These are phyloP conservation scores for Exophiala calicioides DNA, from an alignment of 2,329 filamentous ascomycete genomes.

Conservation along the genomic window DNA sequence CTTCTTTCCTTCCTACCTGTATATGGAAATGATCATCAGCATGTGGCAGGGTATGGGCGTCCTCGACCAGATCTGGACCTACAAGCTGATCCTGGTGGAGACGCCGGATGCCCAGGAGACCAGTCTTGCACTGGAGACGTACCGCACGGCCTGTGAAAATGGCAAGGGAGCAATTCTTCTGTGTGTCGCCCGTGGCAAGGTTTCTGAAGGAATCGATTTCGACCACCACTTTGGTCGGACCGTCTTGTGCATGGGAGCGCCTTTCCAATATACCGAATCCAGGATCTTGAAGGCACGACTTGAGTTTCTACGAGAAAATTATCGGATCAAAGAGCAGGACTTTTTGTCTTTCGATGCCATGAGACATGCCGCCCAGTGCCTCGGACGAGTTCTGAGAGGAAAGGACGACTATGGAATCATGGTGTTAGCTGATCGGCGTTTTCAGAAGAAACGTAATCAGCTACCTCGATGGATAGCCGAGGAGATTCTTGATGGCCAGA, in stretches of 20 bases:
- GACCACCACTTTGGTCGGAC: conserved; percentile 97
- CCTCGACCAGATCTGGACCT: conserved; percentile 96
- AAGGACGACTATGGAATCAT: conserved; percentile 99
- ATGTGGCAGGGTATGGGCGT: conserved; percentile 99
- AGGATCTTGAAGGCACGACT: conserved; percentile 93
- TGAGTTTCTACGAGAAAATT: conserved; percentile 95
- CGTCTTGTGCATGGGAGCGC: conserved; percentile 93
- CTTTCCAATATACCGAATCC: conserved; percentile 98
- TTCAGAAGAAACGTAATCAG: conserved; percentile 86
- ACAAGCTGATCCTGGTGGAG: conserved; percentile 96
- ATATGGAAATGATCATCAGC: conserved; percentile 98
- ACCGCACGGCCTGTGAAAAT: conserved; percentile 96
- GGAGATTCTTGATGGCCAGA: conserved; percentile 78
- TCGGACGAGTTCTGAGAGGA: conserved; percentile 89
- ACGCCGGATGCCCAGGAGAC: conserved; percentile 98
- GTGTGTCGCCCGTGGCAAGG: conserved; percentile 94
- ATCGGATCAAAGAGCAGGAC: conserved; percentile 94
- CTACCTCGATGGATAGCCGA: conserved; percentile 97
- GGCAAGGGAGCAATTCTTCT: conserved; percentile 89
- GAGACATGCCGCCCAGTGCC: conserved; percentile 95
- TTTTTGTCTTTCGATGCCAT: conserved; percentile 98
- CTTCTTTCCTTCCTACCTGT: conserved; percentile 97
- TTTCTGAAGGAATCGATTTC: conserved; percentile 97
- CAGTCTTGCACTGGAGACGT: conserved; percentile 90
- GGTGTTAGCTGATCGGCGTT: conserved; percentile 92